Evolutionary conservation across 179 eudicot species (phyloP), one percentile per base, ranked within the genome.

Genomic region (Vitellaria paradoxa): DNA sequence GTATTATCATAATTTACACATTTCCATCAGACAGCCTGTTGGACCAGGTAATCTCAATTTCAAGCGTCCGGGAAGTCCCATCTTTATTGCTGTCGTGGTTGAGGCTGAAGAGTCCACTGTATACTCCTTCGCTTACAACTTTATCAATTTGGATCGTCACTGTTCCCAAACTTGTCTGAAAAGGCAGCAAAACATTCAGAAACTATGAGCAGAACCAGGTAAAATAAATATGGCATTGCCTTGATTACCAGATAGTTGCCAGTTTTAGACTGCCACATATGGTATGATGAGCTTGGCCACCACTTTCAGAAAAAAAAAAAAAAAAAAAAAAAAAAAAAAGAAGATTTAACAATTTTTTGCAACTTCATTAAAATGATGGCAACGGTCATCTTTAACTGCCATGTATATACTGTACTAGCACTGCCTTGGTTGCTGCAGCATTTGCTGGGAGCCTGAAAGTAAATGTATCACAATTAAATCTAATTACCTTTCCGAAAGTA

Each of bases 91-190:
- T 80, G 66, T 89, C 91, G 56, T 91, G 91, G 78, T 84, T 88
- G 30, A 93, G 91, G 89, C 86, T 90, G 87, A 91, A 89, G 40
- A 86, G 72, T 62, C 94, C 98, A 56, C 94, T 91, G 81, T 90
- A 84, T 68, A 83, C 84, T 75, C 97, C 97, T 88, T 93, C 97
- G 55, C 82, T 89, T 68, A 91, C 93, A 30, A 93, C 91, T 83
- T 89, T 91, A 86, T 91, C 97, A 13, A 91, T 93, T 84, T 93
- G 97, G 78, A 93, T 91, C 11, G 92, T 89, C 70, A 93, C 88
- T 81, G 87, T 89, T 73, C 98, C 97, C 10, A 91, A 87, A 76
- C 81, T 90, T n/a, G 88, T 91, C 98, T 93, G 91, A 18, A 85
- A 60, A 80, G 61, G 24, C 14, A 49, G 65, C 63, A 73, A 21